Conservation (phyloP, 371 early-diverging fungal species). For the Nosema granulosis region DNA sequence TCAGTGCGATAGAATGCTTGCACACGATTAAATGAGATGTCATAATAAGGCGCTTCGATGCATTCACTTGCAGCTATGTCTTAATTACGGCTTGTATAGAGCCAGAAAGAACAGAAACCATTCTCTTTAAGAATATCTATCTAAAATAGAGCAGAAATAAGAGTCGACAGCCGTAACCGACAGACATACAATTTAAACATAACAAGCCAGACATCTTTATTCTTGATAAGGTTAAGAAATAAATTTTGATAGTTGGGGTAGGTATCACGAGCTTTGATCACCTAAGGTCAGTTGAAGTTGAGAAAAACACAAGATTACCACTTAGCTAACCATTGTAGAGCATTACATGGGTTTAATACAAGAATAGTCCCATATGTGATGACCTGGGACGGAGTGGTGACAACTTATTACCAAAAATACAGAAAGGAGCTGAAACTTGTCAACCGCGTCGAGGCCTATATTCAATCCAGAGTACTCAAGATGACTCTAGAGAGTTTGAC, state of each 20-base stretch:
- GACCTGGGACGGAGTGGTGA: background rate
- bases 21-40: background rate
- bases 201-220: conserved; percentile 4
- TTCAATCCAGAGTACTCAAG: background rate
- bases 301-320: background rate
- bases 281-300: background rate
- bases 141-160: conserved; percentile 3
- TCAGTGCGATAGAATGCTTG: conserved; percentile 1
- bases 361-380: background rate
- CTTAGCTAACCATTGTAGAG: background rate
- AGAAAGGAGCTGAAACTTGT: background rate
- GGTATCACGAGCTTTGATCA: background rate
- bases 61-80: background rate
- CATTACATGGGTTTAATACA: background rate
- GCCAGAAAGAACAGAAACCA: background rate
- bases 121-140: background rate
- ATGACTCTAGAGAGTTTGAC: background rate
- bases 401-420: background rate
- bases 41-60: background rate
- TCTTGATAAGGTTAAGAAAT: background rate
- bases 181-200: background rate
- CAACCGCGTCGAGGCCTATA: background rate
- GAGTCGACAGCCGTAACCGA: background rate
- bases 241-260: background rate
- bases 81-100: background rate